phyloP scores from a whole-genome alignment of 176 grass and related monocot species.

The Oryza longistaminata region DNA sequence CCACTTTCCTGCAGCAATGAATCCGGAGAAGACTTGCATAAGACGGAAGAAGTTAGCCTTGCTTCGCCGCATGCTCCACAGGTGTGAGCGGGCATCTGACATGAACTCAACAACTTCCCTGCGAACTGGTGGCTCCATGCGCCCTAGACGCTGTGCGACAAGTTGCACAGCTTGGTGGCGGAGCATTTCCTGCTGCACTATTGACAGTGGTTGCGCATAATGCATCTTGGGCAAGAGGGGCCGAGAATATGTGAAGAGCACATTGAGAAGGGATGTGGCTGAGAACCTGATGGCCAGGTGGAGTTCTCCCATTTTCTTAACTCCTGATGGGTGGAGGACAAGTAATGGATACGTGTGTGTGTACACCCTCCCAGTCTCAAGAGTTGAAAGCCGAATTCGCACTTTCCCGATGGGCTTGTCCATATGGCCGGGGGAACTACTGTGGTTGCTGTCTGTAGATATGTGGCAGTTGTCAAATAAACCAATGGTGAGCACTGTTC shows the following conservation, averaged over 20 bases:
- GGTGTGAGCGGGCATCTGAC: constrained; percentile 74
- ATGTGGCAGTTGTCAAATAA: constrained; percentile 88
- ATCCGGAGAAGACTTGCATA: constrained; percentile 75
- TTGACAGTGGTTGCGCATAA: constrained; percentile 67
- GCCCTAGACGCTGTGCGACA: constrained; percentile 64
- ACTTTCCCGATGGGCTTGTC: constrained; percentile 83
- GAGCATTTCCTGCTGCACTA: constrained; percentile 70
- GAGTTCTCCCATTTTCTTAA: constrained; percentile 95
- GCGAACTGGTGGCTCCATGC: constrained; percentile 82
- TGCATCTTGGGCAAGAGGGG: constrained; percentile 95
- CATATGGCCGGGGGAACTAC: constrained; percentile 34
- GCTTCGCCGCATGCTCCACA: constrained; percentile 96
- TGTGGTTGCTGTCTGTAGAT: constrained; percentile 19
- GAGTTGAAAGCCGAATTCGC: constrained; percentile 81
- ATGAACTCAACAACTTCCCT: constrained; percentile 93
- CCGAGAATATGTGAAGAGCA: constrained; percentile 62
- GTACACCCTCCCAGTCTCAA: constrained; percentile 74
- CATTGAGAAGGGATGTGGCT: constrained; percentile 65
- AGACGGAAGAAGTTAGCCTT: constrained; percentile 98
- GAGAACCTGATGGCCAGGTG: constrained; percentile 89
- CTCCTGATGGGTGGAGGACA: constrained; percentile 76
- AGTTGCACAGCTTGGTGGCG: constrained; percentile 69
- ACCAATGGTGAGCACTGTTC: constrained; percentile 82
- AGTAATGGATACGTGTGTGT: constrained; percentile 82
- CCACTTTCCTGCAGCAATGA: constrained; percentile 74